Base-by-base conservation (phyloP, 306 rosid genomes). In the Quercus bicolor region DNA sequence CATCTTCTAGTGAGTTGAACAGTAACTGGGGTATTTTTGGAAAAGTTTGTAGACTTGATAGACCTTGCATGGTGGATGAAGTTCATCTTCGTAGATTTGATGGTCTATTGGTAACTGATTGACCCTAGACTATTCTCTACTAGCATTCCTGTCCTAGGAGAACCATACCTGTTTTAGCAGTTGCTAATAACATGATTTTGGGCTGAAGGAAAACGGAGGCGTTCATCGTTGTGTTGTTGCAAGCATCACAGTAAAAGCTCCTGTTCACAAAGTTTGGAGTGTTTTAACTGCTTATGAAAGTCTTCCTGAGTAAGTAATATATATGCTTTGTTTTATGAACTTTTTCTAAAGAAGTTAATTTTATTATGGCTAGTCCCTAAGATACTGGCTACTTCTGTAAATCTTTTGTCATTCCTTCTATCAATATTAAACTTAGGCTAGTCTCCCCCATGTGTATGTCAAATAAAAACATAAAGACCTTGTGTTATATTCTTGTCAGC, bases 31-130 rank as follows among this genome's bases (percentile, higher is more conserved):
- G 97, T 40, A 78, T 93, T 26, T 87, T 89, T 70, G 94, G 97
- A 80, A 92, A 92, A 87, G 81, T 77, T 54, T 92, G 98, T 87
- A 86, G 93, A 74, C 96, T 91, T 80, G 97, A 91, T 82, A 87
- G 61, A 82, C 94, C 91, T 84, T 86, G 97, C 82, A 73, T 88
- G 82, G 98, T 95, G 72, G 98, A 95, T 85, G 98, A 95, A 85
- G 94, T 95, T 88, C 98, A 95, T 83, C 97, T 95, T 77, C 98
- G 98, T 70, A 87, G 98, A 92, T 92, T 91, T 28, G 98, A 95
- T 79, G 98, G 97, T 75, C 94, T 95, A 86, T 81, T 92, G 97
- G 98, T 95, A 92, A 81, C 71, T 68, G 45, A 29, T 61, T 61
- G 29, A 48, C 68, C 37, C 86, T 70, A 11, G 81, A 75, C 66